phyloP scores from a whole-genome alignment of 2,329 filamentous ascomycete species.

The Magnaporthales sp. region DNA sequence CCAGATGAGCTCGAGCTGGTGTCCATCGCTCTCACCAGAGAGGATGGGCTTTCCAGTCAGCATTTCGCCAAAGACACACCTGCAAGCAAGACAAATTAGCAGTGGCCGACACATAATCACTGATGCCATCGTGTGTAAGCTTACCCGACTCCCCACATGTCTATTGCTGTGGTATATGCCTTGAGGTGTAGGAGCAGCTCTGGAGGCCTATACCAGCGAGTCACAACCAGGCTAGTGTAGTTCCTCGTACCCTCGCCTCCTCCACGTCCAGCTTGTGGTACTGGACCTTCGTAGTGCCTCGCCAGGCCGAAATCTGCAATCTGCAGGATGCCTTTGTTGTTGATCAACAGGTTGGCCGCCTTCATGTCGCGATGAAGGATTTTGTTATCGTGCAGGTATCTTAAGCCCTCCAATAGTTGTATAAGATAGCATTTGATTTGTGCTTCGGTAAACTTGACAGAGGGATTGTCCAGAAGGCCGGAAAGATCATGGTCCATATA shows the following conservation, averaged over 20 bases:
- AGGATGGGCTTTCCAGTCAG: constrained; percentile 88
- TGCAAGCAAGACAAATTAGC: constrained; percentile 25
- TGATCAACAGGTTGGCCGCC: constrained; percentile 93
- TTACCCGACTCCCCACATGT: constrained; percentile 96
- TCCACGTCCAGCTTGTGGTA: constrained; percentile 66
- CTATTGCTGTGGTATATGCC: constrained; percentile 93
- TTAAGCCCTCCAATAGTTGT: constrained; percentile 81
- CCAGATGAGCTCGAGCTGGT: constrained; percentile 92
- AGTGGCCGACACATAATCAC: not conserved
- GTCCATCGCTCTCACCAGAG: constrained; percentile 75
- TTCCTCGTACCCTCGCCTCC: constrained; percentile 81
- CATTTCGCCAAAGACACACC: constrained; percentile 99
- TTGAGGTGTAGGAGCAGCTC: constrained; percentile 84
- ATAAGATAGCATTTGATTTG: constrained; percentile 98
- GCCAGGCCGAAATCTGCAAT: constrained; percentile 97
- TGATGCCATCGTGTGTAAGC: constrained; percentile 17
- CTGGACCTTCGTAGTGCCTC: constrained; percentile 79
- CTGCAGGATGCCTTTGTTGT: constrained; percentile 85
- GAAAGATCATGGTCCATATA: constrained; percentile 99
- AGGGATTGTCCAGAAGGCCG: constrained; percentile 88
- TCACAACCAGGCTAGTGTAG: constrained; percentile 95
- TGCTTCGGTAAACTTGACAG: constrained; percentile 74
- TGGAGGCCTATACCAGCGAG: constrained; percentile 91
- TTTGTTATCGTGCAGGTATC: constrained; percentile 80
- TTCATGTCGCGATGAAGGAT: constrained; percentile 99